Base-by-base conservation (phyloP, 805 yeast species). In the Metschnikowia shivogae region DNA sequence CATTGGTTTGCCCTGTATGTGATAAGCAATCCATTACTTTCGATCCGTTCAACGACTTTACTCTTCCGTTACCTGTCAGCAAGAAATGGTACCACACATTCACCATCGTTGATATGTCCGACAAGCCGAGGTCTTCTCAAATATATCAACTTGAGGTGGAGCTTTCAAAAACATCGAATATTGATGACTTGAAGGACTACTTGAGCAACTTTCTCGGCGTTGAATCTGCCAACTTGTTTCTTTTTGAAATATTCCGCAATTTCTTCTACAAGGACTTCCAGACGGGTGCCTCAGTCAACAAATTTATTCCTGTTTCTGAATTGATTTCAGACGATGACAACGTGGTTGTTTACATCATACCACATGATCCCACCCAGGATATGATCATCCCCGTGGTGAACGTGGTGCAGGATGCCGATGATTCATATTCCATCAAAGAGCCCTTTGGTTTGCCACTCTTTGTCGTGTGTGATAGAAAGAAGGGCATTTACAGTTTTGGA, bases 21-120 rank as follows among this genome's bases (percentile, higher is more conserved):
- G 61, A 74, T 14, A 84, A 84, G 54, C 77, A 86, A 6, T 84
- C 95, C 24, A 76, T 92, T 22, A 90, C 97, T 0, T 93, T 90
- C 66, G 99, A 92, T 62, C 98, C 99, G 0, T 92, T 81, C 59
- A 88, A 82, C 65, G 97, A 89, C 59, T 67, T 92, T 52, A 89
- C 99, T 0, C 67, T 92, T 36, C 98, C 98, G 0, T 70, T 92
- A 20, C 98, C 98, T 0, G 78, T 84, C 2, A 78, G 78, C 38
- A 78, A 81, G 40, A 71, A 76, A 39, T 90, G 97, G 96, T 65
- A 70, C 28, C 83, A 81, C 34, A 74, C 74, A 17, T 72, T 92
- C 30, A 70, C 76, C 1, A 66, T 88, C 13, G 75, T 89, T 28
- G 81, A 86, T n/a, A 76, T 78, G 13, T 34, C 44, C 4, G 27